A percentile compares a stretch with the other conserved stretches of the same genome.
Evolutionary conservation across 2,329 filamentous ascomycete species (phyloP).

Genomic region (Fusarium xyrophilum): DNA sequence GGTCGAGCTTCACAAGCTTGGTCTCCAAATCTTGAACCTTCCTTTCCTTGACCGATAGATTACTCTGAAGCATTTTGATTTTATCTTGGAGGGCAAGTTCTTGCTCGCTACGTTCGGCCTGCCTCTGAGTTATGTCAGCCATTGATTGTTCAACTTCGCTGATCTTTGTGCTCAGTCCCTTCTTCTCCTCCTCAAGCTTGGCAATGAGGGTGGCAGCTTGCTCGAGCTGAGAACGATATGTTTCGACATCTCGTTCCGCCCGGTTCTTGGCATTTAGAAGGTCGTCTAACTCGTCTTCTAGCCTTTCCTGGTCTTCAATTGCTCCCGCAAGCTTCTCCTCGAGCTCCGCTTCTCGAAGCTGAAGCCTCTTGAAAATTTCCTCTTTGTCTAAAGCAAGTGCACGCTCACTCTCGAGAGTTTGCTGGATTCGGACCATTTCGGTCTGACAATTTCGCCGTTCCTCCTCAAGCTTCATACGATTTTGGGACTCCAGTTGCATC

Average conservation of each 20-base stretch:
- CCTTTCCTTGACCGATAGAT: conserved; percentile 85
- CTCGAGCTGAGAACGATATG: conserved; percentile 81
- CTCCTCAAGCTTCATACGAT: conserved; percentile 84
- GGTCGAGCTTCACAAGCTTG: conserved; percentile 83
- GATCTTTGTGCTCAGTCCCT: conserved; percentile 71
- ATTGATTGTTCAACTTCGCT: conserved; percentile 74
- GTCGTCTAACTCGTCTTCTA: conserved; percentile 92
- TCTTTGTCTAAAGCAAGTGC: conserved; percentile 97
- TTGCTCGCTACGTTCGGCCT: conserved; percentile 75
- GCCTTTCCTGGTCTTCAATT: conserved; percentile 89
- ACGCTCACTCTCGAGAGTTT: conserved; percentile 93
- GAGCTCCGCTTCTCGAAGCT: conserved; percentile 87
- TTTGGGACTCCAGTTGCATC: conserved; percentile 76
- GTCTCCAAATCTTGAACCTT: conserved; percentile 87
- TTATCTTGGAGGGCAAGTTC: conserved; percentile 82
- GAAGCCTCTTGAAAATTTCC: conserved; percentile 97
- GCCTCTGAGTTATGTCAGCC: conserved; percentile 71
- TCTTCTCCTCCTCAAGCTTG: conserved; percentile 86
- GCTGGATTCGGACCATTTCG: conserved; percentile 88
- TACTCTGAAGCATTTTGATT: conserved; percentile 89
- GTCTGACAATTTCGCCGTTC: conserved; percentile 85
- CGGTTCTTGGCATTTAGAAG: conserved; percentile 88
- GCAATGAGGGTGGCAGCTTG: conserved; percentile 89
- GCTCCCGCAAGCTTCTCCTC: conserved; percentile 92
- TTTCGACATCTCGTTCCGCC: conserved; percentile 83